Conservation (phyloP, 768 basidiomycete species). For the Calocybe indica region DNA sequence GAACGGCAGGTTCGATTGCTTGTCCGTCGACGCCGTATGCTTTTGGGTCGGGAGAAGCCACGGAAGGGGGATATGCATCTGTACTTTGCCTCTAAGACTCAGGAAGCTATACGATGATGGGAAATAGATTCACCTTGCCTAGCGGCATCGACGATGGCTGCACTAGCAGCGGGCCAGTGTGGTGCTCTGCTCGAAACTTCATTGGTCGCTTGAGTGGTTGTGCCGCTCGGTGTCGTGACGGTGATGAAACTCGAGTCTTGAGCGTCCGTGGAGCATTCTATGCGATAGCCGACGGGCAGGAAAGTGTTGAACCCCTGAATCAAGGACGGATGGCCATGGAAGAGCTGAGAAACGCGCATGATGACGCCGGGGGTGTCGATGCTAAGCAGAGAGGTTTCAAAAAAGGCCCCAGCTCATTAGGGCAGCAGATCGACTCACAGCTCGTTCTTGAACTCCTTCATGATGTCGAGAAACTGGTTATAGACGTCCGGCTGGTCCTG, state of each 20-base stretch:
- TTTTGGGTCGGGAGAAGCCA: slow-evolving; percentile 28
- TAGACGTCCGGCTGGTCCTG: slow-evolving; percentile 92
- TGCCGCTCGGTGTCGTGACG: slow-evolving; percentile 72
- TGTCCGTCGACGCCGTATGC: slow-evolving; percentile 31
- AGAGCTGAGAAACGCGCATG: slow-evolving; percentile 88
- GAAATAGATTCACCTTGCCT: no score
- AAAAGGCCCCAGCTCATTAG: neutral
- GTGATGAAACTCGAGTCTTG: slow-evolving; percentile 64
- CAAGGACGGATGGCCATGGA: slow-evolving; percentile 82
- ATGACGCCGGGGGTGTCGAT: slow-evolving; percentile 99
- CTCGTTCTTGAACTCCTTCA: slow-evolving; percentile 99
- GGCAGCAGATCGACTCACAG: slow-evolving; percentile 42
- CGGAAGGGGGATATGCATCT: slow-evolving; percentile 4
- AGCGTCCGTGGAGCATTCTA: slow-evolving; percentile 70
- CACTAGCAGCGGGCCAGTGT: no score
- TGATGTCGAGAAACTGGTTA: slow-evolving; percentile 91
- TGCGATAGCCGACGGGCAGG: slow-evolving; percentile 89
- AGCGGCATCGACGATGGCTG: no score
- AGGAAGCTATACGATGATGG: no score
- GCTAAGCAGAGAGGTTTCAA: slow-evolving; percentile 39
- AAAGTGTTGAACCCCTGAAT: slow-evolving; percentile 99
- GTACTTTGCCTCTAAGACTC: no score
- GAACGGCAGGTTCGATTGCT: slow-evolving; percentile 74
- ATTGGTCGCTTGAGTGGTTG: slow-evolving; percentile 51
- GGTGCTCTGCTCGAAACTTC: slow-evolving; percentile 19